Percentiles rank a stretch among this genome's conserved stretches.
Conservation (phyloP, 2,329 filamentous ascomycete species). For the Acrocalymma vagum region DNA sequence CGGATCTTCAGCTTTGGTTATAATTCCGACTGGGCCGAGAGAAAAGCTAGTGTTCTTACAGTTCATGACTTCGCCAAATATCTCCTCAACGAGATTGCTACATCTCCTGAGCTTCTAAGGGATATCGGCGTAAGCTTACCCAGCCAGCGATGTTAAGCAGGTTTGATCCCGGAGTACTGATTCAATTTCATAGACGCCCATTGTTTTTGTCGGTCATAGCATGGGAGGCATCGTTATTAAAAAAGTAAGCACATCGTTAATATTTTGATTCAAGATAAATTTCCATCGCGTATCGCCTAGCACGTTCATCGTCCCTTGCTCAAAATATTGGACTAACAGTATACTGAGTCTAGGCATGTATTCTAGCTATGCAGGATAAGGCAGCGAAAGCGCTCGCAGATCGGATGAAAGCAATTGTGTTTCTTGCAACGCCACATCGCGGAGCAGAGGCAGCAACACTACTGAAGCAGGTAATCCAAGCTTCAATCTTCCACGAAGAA, state of each 20-base stretch:
- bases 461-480: too few relatives aligned
- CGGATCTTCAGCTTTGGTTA: conserved; percentile 9
- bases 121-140: too few relatives aligned
- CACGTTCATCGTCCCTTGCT: neutral
- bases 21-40: conserved; percentile 3
- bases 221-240: conserved; percentile 9
- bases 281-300: too few relatives aligned
- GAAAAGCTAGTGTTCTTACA: conserved; percentile 2
- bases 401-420: conserved; percentile 4
- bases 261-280: neutral
- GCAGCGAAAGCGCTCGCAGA: neutral
- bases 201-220: conserved; percentile 10
- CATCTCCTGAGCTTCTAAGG: conserved; percentile 2
- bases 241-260: too few relatives aligned
- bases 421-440: conserved; percentile 12
- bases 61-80: conserved; percentile 8
- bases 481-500: too few relatives aligned
- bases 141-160: too few relatives aligned
- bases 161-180: neutral
- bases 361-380: conserved; percentile 2
- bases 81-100: conserved; percentile 5
- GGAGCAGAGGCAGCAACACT: conserved; percentile 5
- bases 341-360: conserved; percentile 6
- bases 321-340: neutral
- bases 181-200: conserved; percentile 1